These are phyloP conservation scores for Encephalitozoon hellem DNA, from an alignment of 371 early-diverging fungal genomes.

Conservation along the genomic window DNA sequence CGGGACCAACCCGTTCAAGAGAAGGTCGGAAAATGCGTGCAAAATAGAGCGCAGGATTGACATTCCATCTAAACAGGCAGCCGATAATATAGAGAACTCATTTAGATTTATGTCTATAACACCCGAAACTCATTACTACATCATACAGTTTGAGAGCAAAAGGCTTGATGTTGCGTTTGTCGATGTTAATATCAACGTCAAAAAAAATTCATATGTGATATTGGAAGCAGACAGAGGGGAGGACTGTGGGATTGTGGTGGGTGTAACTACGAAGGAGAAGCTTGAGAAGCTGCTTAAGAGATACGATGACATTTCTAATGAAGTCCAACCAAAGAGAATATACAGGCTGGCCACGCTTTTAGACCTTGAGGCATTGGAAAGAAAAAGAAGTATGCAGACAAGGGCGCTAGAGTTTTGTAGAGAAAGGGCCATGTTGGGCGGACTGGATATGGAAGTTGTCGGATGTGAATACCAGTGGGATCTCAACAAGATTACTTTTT, in stretches of 20 bases:
- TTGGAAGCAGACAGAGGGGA: slow-evolving; percentile 61
- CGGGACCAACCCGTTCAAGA: slow-evolving; percentile 35
- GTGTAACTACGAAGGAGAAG: slow-evolving; percentile 23
- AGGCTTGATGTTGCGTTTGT: slow-evolving; percentile 50
- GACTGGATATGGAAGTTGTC: slow-evolving; percentile 56
- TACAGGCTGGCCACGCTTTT: slow-evolving; percentile 51
- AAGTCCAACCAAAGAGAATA: slow-evolving; percentile 54
- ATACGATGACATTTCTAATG: slow-evolving; percentile 43
- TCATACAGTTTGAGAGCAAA: slow-evolving; percentile 57
- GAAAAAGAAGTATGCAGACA: slow-evolving; percentile 49
- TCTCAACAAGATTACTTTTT: slow-evolving; percentile 61
- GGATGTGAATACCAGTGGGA: slow-evolving; percentile 62
- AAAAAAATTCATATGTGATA: slow-evolving; percentile 55
- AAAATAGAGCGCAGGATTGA: slow-evolving; percentile 7
- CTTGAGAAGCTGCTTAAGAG: slow-evolving; percentile 42
- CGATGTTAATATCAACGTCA: slow-evolving; percentile 13
- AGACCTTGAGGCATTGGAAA: slow-evolving; percentile 50
- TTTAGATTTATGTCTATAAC: background rate
- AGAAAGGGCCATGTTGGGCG: slow-evolving; percentile 34
- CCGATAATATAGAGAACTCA: slow-evolving; percentile 1
- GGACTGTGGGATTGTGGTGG: slow-evolving; percentile 57
- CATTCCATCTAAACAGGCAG: background rate
- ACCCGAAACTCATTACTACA: slow-evolving; percentile 38
- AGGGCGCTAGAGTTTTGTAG: slow-evolving; percentile 48
- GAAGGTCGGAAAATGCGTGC: slow-evolving; percentile 13